Base-by-base conservation (phyloP, 2,329 filamentous ascomycete genomes). In the Seiridium cupressi region DNA sequence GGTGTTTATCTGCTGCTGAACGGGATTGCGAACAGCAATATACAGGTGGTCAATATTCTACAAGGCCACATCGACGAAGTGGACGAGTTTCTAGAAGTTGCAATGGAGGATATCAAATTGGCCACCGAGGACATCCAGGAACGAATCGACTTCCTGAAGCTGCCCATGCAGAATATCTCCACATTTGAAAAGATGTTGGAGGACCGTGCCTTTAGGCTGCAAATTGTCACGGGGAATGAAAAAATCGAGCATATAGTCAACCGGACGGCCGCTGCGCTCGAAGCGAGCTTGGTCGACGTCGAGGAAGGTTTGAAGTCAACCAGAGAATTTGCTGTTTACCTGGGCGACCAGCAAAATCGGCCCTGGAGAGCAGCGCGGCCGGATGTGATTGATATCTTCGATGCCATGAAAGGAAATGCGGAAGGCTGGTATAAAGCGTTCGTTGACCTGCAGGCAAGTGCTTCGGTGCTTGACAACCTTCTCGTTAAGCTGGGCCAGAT, bases 21-120 rank as follows among this genome's bases (percentile, higher is more conserved):
- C 69, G 88, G 89, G 62, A 86, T 96, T 73, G 93, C 95, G 57
- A 96, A 94, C 74, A 96, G 92, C 66, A 91, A 96, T 66, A 83
- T 87, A 40, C 91, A 96, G 72, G 94, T 97, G 10, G 89, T 97
- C 64, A 88, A 84, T 64, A 98, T 98, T 57, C 81, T 98, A 59
- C 92, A 97, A 70, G 88, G 86, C 11, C 94, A 98, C 73, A 95
- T 98, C 62, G 91, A 97, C 70, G 94, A 98, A 74, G 86, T 98
- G 36, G 95, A 98, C 74, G 89, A 90, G 68, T 97, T 97, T 69
- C 79, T 98, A 40, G 92, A 96, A 73, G 87, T 90, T 18, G 90
- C 92, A 0, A 86, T 92, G 48, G 93, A 96, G 68, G 94, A 97
- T 72, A 87, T 97, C 56, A 84, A 90, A 51, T 79, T 93, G 57